Percentiles rank a stretch among this genome's conserved stretches.
Evolutionary conservation across 805 yeast species (phyloP).

Genomic region (Tetrapisispora phaffii): DNA sequence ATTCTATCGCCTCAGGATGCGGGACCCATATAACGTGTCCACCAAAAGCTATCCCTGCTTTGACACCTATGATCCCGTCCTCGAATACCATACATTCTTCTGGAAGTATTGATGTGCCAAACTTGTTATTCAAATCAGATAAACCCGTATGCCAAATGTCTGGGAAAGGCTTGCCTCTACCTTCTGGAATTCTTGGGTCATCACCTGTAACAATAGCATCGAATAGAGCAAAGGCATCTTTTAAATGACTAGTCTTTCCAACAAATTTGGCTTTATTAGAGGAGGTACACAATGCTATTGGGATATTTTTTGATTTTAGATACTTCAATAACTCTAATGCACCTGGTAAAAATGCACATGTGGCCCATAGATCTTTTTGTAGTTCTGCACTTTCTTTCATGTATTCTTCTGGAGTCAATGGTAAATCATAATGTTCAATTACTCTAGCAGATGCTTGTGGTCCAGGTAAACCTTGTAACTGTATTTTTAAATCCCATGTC

Average conservation of each 20-base stretch:
- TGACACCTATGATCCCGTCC: conserved; percentile 90
- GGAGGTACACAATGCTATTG: conserved; percentile 87
- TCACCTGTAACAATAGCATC: conserved; percentile 80
- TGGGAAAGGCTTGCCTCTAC: conserved; percentile 89
- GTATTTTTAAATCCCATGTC: conserved; percentile 83
- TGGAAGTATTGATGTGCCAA: conserved; percentile 40
- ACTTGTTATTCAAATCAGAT: conserved; percentile 53
- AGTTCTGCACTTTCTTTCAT: conserved; percentile 40
- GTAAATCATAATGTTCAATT: conserved; percentile 58
- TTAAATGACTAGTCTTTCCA: conserved; percentile 65
- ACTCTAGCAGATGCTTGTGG: conserved; percentile 56
- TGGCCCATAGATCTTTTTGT: conserved; percentile 51
- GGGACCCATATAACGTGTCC: conserved; percentile 93
- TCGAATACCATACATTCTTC: conserved; percentile 85
- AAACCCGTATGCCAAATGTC: conserved; percentile 86
- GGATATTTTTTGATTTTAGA: conserved; percentile 45
- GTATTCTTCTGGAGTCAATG: conserved; percentile 58
- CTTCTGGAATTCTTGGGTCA: conserved; percentile 69
- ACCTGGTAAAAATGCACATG: conserved; percentile 68
- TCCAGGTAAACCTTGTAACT: conserved; percentile 89
- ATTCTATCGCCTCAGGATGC: conserved; percentile 57
- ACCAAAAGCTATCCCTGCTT: conserved; percentile 74
- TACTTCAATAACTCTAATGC: conserved; percentile 58
- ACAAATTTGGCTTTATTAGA: conserved; percentile 52
- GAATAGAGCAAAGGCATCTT: conserved; percentile 54